Percentiles rank a stretch among this genome's conserved stretches.
phyloP scores from a whole-genome alignment of 495 filamentous ascomycete genomes.

The Talaromyces thailandensis region DNA sequence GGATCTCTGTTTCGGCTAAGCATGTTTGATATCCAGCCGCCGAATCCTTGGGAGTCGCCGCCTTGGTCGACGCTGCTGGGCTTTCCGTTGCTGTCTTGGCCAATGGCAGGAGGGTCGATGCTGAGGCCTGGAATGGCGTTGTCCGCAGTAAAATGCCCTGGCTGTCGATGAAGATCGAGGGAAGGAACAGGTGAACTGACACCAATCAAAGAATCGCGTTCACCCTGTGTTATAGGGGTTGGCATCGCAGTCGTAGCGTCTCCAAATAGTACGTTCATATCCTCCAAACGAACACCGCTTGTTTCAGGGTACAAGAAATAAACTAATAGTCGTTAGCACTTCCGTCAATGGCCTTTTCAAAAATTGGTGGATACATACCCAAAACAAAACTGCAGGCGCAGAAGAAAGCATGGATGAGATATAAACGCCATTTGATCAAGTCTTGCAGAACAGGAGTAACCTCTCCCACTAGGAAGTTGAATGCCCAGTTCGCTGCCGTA shows the following conservation, averaged over 20 bases:
- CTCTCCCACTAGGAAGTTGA: slow-evolving; percentile 94
- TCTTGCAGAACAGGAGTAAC: slow-evolving; percentile 90
- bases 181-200: slow-evolving; percentile 67
- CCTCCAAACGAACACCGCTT: slow-evolving; percentile 86
- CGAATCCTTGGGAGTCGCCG: slow-evolving; percentile 35
- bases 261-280: slow-evolving; percentile 88
- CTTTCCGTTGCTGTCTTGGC: slow-evolving; percentile 37
- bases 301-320: slow-evolving; percentile 98
- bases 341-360: background rate
- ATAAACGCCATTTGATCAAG: slow-evolving; percentile 84
- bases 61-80: slow-evolving; percentile 21
- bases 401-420: slow-evolving; percentile 93
- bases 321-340: slow-evolving; percentile 46
- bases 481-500: slow-evolving; percentile 95
- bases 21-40: slow-evolving; percentile 64
- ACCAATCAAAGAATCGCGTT: slow-evolving; percentile 67
- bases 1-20: slow-evolving; percentile 44
- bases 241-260: slow-evolving; percentile 76
- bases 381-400: slow-evolving; percentile 93
- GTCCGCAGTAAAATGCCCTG: slow-evolving; percentile 41
- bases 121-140: slow-evolving; percentile 64
- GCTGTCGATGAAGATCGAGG: slow-evolving; percentile 57
- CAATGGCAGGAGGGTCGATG: slow-evolving; percentile 56
- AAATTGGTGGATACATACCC: slow-evolving; percentile 53
- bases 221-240: slow-evolving; percentile 58